phyloP scores from a whole-genome alignment of 2,329 filamentous ascomycete genomes.

The Cytospora paraplurivora region DNA sequence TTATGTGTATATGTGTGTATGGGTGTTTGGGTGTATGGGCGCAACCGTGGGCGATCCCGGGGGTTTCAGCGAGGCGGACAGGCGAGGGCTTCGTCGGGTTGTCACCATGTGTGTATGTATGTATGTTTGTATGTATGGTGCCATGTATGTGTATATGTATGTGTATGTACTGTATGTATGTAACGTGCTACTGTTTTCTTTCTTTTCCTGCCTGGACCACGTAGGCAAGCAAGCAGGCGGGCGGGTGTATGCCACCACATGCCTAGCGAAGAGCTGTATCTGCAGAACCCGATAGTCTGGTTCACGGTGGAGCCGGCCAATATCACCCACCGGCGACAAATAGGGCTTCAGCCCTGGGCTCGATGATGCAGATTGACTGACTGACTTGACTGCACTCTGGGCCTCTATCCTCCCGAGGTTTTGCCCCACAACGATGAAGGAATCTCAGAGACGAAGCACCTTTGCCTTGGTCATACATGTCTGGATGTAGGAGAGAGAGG shows the following conservation, averaged over 20 bases:
- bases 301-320: not conserved
- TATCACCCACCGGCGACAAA: not conserved
- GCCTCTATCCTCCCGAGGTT: not conserved
- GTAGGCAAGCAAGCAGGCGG: no score
- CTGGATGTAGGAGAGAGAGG: no score
- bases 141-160: not conserved
- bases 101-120: not conserved
- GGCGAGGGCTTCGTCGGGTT: no score
- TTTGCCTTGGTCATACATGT: not conserved
- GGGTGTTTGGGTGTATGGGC: not conserved
- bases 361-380: not conserved
- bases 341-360: not conserved
- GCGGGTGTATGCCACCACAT: no score
- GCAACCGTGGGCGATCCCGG: no score
- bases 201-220: not conserved
- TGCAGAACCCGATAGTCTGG: not conserved
- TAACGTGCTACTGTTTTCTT: not conserved
- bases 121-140: not conserved
- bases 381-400: not conserved
- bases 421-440: not conserved
- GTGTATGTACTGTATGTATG: not conserved
- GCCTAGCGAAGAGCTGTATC: not conserved
- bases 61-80: no score
- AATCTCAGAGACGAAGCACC: not conserved
- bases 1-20: not conserved